Conservation (phyloP, 306 rosid species). For the Psophocarpus tetragonolobus region DNA sequence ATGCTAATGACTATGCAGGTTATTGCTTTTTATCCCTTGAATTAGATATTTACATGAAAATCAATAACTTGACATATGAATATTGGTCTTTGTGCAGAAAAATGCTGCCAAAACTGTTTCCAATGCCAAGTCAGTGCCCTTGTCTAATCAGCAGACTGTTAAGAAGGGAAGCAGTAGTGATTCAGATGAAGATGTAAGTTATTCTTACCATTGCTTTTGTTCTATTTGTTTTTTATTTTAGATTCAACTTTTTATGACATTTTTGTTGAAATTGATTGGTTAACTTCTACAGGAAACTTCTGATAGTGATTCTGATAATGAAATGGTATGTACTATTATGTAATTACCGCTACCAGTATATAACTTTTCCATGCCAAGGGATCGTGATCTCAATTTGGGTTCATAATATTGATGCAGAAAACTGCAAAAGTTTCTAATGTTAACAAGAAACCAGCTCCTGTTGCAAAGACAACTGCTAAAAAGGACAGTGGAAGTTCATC, state of each 20-base stretch:
- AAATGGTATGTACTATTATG: slow-evolving; percentile 29
- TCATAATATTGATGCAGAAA: slow-evolving; percentile 20
- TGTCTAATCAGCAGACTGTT: not conserved
- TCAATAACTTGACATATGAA: not conserved
- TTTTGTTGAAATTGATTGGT: not conserved
- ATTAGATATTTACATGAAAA: not conserved
- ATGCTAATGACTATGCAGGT: not conserved
- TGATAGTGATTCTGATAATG: slow-evolving; percentile 15
- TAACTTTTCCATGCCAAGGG: not conserved
- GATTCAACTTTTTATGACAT: not conserved
- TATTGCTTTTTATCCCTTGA: not conserved
- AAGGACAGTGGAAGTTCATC: slow-evolving; percentile 29
- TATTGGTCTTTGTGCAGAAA: not conserved
- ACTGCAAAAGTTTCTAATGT: slow-evolving; percentile 27
- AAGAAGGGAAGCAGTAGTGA: slow-evolving; percentile 6
- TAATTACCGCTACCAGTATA: too few relatives aligned
- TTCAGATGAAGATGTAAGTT: slow-evolving; percentile 21
- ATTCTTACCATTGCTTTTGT: not conserved
- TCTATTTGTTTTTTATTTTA: not conserved
- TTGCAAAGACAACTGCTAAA: slow-evolving; percentile 31
- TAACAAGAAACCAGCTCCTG: slow-evolving; percentile 29
- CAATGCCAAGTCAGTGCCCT: not conserved
- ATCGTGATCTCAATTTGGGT: not conserved
- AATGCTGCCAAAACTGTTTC: slow-evolving; percentile 2
- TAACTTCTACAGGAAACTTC: slow-evolving; percentile 12